Evolutionary conservation across 192 early-diverging fungal genomes (phyloP).

Genomic region (Backusella macrospora): DNA sequence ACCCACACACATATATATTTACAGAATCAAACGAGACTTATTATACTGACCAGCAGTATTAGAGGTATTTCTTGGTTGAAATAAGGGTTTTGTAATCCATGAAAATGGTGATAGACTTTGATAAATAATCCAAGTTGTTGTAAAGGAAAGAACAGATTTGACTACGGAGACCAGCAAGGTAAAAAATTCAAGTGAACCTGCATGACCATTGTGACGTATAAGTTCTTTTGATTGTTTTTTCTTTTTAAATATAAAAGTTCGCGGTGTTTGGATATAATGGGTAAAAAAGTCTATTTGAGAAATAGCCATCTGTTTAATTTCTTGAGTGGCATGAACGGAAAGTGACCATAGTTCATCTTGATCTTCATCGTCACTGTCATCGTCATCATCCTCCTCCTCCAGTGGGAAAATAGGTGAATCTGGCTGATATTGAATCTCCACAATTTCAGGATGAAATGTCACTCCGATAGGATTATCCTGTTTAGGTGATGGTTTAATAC

Average conservation of each 20-base stretch:
- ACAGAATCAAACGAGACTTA: constrained; percentile 4
- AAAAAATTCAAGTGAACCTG: constrained; percentile 3
- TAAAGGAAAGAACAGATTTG: constrained; percentile 12
- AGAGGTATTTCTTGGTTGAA: not conserved
- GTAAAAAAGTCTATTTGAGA: not conserved
- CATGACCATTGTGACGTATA: not conserved
- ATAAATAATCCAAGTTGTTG: constrained; percentile 21
- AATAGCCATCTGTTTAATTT: not conserved
- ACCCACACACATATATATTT: not conserved
- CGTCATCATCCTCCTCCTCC: constrained; percentile 4
- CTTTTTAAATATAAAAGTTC: not conserved
- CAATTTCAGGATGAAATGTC: constrained; percentile 29
- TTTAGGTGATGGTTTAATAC: not conserved
- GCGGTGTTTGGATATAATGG: not conserved
- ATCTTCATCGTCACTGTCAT: not conserved
- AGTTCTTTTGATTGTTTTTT: not conserved
- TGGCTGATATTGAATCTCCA: constrained; percentile 30
- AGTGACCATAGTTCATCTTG: not conserved
- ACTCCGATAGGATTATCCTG: constrained; percentile 22
- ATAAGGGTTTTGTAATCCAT: constrained; percentile 2
- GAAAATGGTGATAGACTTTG: constrained; percentile 17
- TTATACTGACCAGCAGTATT: not conserved
- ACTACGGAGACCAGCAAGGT: not conserved
- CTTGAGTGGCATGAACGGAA: constrained; percentile 1
- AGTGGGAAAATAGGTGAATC: constrained; percentile 20